Base-by-base conservation (phyloP, 768 basidiomycete species). In the Agaricus sinodeliciosus region DNA sequence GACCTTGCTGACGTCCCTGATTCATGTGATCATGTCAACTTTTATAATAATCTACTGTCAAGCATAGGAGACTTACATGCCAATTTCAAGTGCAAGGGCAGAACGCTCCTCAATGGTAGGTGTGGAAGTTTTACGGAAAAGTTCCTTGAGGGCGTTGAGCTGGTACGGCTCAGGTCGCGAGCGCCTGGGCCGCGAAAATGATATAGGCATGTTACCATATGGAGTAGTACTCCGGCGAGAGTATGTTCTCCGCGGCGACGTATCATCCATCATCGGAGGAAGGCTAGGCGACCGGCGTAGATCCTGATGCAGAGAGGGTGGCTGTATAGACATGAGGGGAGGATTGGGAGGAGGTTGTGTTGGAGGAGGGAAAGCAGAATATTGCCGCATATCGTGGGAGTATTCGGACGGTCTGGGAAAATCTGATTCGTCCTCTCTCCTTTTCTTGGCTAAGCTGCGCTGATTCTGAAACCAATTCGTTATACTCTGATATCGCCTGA, bases 381-480 rank as follows among this genome's bases (percentile, higher is more conserved):
- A 76, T 41, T 70, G 72, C 57, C 72, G 67, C 43, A 60, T 48
- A 59, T 59, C 55, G 49, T 67, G 62, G 52, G 67, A 56, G 59
- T 68, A 65, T 39, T 70, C 69, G 43, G 66, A 60, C 44, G 63
- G 61, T 39, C 68, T 63, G 45, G 59, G 44, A 19, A 60, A 64
- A 34, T 73, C 71, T 40, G 61, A 60, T 26, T 79, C 76, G 46
- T 84, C 82, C 56, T 86, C 83, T 58, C 74, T 79, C 59, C 76
- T 78, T 69, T 85, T 86, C 72, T 84, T 85, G 28, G 85, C 80
- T 58, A 84, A 76, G 65, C 81, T 87, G 60, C 86, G 85, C 62
- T 90, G 87, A 61, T 89, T 88, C 73, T 90, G 87, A 65, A 90
- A 90, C 89, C 88, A 90, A 63, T 90, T 89, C 1, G 84, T 88